A percentile compares a stretch with the other conserved stretches of the same genome.
Conservation (phyloP, 805 yeast genomes). For the Danielia oregonensis region DNA sequence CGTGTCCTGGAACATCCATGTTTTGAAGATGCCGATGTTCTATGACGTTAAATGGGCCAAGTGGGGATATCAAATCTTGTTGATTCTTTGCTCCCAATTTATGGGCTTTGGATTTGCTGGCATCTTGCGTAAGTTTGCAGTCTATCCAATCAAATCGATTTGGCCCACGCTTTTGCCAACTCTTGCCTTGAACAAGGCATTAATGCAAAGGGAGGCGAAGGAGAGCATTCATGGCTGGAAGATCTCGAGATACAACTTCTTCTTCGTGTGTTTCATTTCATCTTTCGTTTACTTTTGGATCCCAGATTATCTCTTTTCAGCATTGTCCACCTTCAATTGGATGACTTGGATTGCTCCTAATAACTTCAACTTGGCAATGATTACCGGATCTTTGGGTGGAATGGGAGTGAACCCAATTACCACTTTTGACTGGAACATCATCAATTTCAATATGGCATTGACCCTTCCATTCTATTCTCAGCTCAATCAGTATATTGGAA, state of each 20-base stretch:
- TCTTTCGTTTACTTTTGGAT: slow-evolving; percentile 45
- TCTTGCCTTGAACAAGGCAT: slow-evolving; percentile 46
- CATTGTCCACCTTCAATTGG: slow-evolving; percentile 49
- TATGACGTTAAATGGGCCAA: slow-evolving; percentile 26
- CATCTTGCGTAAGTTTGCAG: slow-evolving; percentile 24
- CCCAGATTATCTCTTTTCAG: slow-evolving; percentile 40
- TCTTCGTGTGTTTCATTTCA: slow-evolving; percentile 17
- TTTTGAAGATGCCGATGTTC: slow-evolving; percentile 16
- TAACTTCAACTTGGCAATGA: slow-evolving; percentile 43
- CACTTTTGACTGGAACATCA: slow-evolving; percentile 50
- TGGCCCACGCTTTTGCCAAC: slow-evolving; percentile 39
- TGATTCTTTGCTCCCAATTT: slow-evolving; percentile 23
- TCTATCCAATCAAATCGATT: slow-evolving; percentile 23
- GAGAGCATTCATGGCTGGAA: slow-evolving; percentile 29
- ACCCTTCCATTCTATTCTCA: slow-evolving; percentile 28
- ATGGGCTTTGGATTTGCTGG: slow-evolving; percentile 32
- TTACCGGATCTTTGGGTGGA: slow-evolving; percentile 48
- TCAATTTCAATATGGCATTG: slow-evolving; percentile 28
- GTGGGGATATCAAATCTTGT: slow-evolving; percentile 21
- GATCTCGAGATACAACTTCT: slow-evolving; percentile 31
- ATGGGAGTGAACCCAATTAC: slow-evolving; percentile 53
- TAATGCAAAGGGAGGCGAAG: slow-evolving; percentile 29
- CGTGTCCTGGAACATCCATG: slow-evolving; percentile 28
- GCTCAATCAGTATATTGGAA: slow-evolving; percentile 21
- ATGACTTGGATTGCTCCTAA: slow-evolving; percentile 54